Base-by-base conservation (phyloP, 805 yeast species). In the Clavispora vitiphila region DNA sequence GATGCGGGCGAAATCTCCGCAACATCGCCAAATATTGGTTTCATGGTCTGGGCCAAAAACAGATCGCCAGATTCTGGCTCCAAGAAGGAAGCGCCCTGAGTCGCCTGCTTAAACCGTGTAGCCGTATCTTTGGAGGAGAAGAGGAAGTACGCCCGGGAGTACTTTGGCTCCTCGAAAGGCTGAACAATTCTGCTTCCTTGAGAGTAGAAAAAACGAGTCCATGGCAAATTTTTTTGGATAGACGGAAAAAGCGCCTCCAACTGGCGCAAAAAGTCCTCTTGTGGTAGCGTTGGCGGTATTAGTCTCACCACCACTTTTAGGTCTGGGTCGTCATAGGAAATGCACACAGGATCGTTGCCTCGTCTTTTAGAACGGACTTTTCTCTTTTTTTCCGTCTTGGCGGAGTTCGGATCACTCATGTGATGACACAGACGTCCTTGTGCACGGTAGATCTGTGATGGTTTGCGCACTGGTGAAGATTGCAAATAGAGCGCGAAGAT, bases 21-120 rank as follows among this genome's bases (percentile, higher is more conserved):
- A 1, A 51, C 34, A 19, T 37, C 43, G 2, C 55, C 55, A 16
- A 44, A 42, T 9, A 51, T 41, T 4, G 55, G 47, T 29, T 41
- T 48, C 19, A 41, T 10, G 3, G 40, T 38, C 14, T 27, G 38
- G 37, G 54, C 50, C 25, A 50, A 43, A 38, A 65, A 54, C 11
- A 57, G 45, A 31, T 60, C 65, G 6, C 51, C 53, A 2, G 62
- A 53, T 4, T 44, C 50, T 2, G 48, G 43, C 22, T 59, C 67
- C 15, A 37, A 40, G 59, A 58, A 64, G 26, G 58, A 52, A 26
- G 62, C 50, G 0, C 45, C 49, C 12, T 37, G 37, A 12, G 54
- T 27, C 8, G 34, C 47, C 12, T 22, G 32, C 25, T 34, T 35
- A 37, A 56, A 52, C 14, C 38, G 26, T 2, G 38, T 42, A 4